Conservation (phyloP, 2,329 filamentous ascomycete genomes). For the Fusarium sp. region DNA sequence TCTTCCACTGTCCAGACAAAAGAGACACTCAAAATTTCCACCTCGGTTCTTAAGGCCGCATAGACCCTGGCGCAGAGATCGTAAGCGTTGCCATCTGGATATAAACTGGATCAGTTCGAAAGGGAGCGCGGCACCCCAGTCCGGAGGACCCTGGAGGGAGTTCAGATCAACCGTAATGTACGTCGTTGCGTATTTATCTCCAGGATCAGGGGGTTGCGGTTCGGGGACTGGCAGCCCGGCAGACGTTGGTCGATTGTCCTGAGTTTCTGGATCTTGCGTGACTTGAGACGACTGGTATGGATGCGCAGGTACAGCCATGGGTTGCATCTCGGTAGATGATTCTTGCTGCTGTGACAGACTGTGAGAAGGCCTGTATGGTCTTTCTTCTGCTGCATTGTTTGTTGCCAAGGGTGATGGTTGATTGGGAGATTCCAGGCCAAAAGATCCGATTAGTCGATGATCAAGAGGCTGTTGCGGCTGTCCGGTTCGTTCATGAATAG, state of each 20-base stretch:
- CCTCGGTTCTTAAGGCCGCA: background rate
- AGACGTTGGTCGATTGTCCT: background rate
- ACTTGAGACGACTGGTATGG: background rate
- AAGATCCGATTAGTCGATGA: background rate
- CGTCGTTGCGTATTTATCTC: background rate
- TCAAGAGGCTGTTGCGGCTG: background rate
- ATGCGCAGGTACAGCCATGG: background rate
- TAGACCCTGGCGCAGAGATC: slow-evolving; percentile 4
- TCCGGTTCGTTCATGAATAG: background rate
- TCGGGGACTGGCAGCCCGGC: background rate
- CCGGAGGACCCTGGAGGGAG: background rate
- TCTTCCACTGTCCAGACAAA: background rate
- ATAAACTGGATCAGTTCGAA: background rate
- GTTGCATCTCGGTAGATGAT: background rate
- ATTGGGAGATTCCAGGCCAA: background rate
- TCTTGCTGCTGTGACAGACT: background rate
- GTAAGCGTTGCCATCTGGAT: slow-evolving; percentile 1
- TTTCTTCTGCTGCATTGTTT: background rate
- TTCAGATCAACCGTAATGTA: background rate
- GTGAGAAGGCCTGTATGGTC: background rate
- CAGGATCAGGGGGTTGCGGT: background rate
- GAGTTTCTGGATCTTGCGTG: background rate
- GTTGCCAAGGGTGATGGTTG: background rate
- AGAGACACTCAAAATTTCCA: background rate
- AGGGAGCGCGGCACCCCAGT: slow-evolving; percentile 1